Evolutionary conservation across 805 yeast genomes (phyloP), one percentile per base, ranked within the genome.

Genomic region (Myxozyma melibiosi): DNA sequence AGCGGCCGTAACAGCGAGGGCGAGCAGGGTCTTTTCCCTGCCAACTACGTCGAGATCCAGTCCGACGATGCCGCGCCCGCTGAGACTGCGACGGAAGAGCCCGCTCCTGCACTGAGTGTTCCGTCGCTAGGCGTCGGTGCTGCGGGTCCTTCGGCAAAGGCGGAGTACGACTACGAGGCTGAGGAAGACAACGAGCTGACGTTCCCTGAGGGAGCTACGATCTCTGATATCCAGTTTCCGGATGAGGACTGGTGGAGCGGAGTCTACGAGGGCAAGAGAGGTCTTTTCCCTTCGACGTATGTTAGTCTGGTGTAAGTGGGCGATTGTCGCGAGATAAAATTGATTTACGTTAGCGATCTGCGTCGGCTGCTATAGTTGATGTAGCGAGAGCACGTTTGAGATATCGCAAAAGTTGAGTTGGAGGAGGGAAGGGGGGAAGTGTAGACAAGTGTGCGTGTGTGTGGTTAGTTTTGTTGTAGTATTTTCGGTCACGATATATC

Each of bases 161-260:
- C 92, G 1, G 84, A 82, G 57, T 88, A 79, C 70, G 88, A 84
- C 66, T 91, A 92, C 70, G 96, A 86, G 49, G 96, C 96, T 31
- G 85, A 85, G 27, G 99, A 94, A 73, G 96, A 86, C 63, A 94
- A 91, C 68, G 99, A 94, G 74, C 78, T 94, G 58, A 80, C 83
- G 2, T 94, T 94, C 71, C 80, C 76, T 24, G 96, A 89, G 69
- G 95, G 92, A 51, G 98, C 90, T 65, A 67, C 78, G 58, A 90
- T 94, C 61, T 76, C 83, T 18, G 87, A 90, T 58, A 86, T 94
- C 61, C 96, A 90, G 66, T 87, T 88, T 71, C 86, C 88, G 16
- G 96, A 90, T 66, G 96, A 89, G 44, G 96, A 89, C 70, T 94
- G 99, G 99, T 94, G 98, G 98, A 78, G 86, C 53, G 99, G 99